Conservation (phyloP, 116 monocot species). For the Posidonia oceanica region DNA sequence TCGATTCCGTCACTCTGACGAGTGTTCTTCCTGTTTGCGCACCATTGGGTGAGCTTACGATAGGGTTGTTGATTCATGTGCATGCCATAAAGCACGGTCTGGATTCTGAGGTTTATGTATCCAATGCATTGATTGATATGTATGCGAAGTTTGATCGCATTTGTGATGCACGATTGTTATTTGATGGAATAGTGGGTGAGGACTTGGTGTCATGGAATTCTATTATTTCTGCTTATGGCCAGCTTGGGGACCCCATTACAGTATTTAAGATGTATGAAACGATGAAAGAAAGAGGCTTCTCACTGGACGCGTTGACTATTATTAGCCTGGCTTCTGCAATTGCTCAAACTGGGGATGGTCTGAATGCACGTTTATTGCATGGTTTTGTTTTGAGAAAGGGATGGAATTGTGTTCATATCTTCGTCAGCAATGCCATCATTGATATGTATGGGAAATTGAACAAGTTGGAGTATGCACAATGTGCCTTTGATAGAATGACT, state of each 20-base stretch:
- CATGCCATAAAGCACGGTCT: constrained; percentile 40
- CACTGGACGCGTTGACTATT: constrained; percentile 45
- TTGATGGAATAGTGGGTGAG: constrained; percentile 31
- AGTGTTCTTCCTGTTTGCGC: constrained; percentile 52
- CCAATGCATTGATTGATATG: constrained; percentile 63
- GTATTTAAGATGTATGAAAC: constrained; percentile 25
- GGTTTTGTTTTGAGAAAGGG: constrained; percentile 46
- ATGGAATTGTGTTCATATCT: constrained; percentile 30
- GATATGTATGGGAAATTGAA: constrained; percentile 66
- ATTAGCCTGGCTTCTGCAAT: constrained; percentile 52
- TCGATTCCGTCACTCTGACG: constrained; percentile 40
- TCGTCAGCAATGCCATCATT: constrained; percentile 58
- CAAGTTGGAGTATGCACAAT: constrained; percentile 22
- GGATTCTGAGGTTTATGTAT: constrained; percentile 41
- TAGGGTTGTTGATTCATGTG: constrained; percentile 40
- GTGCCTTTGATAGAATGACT: constrained; percentile 35
- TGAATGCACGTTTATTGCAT: constrained; percentile 30
- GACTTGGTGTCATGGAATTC: constrained; percentile 87
- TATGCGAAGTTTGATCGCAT: constrained; percentile 41
- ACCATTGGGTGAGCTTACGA: constrained; percentile 17
- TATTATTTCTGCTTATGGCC: constrained; percentile 32
- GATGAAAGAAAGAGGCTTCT: constrained; percentile 30
- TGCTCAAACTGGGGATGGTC: constrained; percentile 28
- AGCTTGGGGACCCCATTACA: constrained; percentile 14
- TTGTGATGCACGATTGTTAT: constrained; percentile 22